Evolutionary conservation across 306 rosid species (phyloP).

Genomic region (Coriaria nepalensis): DNA sequence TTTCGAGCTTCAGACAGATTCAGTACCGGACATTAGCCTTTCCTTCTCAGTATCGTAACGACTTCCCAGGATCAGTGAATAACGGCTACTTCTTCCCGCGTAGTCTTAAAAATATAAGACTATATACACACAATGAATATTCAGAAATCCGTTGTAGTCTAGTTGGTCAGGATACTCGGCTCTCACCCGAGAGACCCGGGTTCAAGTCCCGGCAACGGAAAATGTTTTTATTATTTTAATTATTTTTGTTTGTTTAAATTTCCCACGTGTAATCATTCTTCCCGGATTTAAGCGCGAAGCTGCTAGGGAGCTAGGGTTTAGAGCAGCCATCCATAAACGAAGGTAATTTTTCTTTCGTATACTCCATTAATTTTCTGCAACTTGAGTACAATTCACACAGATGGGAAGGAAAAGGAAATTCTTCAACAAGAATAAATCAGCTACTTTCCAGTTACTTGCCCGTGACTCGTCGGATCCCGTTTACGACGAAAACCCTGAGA

Average conservation of each 20-base stretch:
- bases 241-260: no score
- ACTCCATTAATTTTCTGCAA: background rate
- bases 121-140: no score
- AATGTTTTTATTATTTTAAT: background rate
- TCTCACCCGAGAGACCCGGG: conserved; percentile 2
- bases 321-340: background rate
- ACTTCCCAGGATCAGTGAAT: no score
- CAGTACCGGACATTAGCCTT: no score
- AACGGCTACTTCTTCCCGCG: no score
- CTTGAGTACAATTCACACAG: background rate
- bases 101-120: no score
- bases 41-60: no score
- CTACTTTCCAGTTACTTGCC: conserved; percentile 55
- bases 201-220: conserved; percentile 1
- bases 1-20: no score
- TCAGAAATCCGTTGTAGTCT: no score
- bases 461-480: conserved; percentile 76
- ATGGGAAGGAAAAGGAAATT: conserved; percentile 61
- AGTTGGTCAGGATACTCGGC: no score
- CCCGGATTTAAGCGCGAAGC: no score
- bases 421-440: conserved; percentile 64
- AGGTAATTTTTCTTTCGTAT: background rate
- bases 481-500: conserved; percentile 33
- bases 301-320: background rate
- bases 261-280: no score